phyloP scores from a whole-genome alignment of 345 rosid genomes.

The Raphanus raphanistrum region DNA sequence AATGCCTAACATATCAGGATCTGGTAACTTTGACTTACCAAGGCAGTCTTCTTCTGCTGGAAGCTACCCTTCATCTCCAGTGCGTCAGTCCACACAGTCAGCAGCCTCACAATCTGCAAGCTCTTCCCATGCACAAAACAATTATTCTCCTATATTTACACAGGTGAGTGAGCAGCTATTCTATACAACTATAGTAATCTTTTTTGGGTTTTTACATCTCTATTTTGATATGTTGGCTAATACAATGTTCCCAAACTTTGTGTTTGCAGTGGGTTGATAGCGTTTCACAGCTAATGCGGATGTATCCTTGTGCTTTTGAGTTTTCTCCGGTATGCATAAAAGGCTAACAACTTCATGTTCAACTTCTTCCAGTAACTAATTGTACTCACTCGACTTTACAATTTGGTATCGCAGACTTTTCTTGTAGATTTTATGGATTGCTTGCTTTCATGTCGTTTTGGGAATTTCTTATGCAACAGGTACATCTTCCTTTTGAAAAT shows the following conservation, averaged over 20 bases:
- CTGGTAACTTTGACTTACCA: constrained; percentile 60
- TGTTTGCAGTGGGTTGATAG: constrained; percentile 94
- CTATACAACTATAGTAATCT: constrained; percentile 1
- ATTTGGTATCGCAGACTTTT: constrained; percentile 57
- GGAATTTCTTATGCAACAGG: constrained; percentile 98
- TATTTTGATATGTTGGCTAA: constrained; percentile 3
- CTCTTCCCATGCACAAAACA: constrained; percentile 86
- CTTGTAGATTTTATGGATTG: constrained; percentile 91
- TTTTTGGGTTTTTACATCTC: constrained; percentile 1
- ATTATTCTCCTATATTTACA: constrained; percentile 89
- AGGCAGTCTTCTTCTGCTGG: constrained; percentile 73
- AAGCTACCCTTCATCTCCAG: constrained; percentile 70
- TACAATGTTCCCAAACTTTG: constrained; percentile 7
- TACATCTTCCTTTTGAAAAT: constrained; percentile 32
- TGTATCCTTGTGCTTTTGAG: constrained; percentile 98
- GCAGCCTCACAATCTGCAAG: constrained; percentile 61
- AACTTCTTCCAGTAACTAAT: background rate
- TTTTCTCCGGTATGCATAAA: constrained; percentile 78
- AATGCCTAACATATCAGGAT: constrained; percentile 75
- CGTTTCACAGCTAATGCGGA: constrained; percentile 82
- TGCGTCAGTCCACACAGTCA: constrained; percentile 70
- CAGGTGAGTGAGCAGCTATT: constrained; percentile 54
- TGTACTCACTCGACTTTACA: constrained; percentile 5
- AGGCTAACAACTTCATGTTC: background rate
- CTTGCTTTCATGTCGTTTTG: constrained; percentile 93